Conservation (phyloP, 495 filamentous ascomycete genomes). For the Choiromyces venosus region DNA sequence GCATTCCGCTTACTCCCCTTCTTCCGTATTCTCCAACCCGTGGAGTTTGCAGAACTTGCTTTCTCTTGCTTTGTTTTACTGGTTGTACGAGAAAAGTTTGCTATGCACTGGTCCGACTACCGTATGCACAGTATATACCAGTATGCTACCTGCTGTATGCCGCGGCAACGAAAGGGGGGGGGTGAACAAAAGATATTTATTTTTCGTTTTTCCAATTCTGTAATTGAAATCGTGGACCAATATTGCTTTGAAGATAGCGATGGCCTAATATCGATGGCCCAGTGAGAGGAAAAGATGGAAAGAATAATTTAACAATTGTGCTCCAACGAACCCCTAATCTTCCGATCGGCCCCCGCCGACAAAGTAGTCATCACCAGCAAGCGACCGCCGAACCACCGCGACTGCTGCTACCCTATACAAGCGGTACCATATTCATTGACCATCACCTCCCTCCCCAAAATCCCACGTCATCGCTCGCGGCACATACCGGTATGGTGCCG, state of each 20-base stretch:
- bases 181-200: neutral
- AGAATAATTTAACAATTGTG: neutral
- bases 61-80: neutral
- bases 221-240: neutral
- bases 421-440: too few species aligned
- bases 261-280: neutral
- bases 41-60: neutral
- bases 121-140: too few species aligned
- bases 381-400: too few species aligned
- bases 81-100: neutral
- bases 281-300: neutral
- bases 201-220: neutral
- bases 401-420: too few species aligned
- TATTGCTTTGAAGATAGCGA: neutral
- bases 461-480: too few species aligned
- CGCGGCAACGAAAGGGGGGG: neutral
- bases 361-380: too few species aligned
- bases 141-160: too few species aligned
- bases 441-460: too few species aligned
- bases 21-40: neutral
- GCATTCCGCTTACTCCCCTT: neutral
- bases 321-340: neutral
- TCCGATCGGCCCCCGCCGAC: too few species aligned
- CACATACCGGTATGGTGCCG: too few species aligned
- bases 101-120: neutral